A percentile compares a stretch with the other conserved stretches of the same genome.
phyloP scores from a whole-genome alignment of 106 monocot species.

The Posidonia australis region DNA sequence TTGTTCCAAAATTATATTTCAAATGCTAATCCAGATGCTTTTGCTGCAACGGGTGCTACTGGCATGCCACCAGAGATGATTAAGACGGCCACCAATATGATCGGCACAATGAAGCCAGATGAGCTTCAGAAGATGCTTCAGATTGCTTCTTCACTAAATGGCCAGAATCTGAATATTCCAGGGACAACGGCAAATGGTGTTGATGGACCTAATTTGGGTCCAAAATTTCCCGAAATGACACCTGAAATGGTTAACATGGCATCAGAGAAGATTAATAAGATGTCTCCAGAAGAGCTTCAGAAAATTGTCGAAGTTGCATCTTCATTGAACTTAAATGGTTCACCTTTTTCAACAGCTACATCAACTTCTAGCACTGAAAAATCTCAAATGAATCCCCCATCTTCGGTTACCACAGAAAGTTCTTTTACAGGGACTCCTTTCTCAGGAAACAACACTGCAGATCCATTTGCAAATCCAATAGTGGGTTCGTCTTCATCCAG shows the following conservation, averaged over 20 bases:
- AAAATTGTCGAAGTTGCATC: conserved; percentile 59
- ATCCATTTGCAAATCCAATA: conserved; percentile 10
- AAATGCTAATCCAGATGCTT: conserved; percentile 44
- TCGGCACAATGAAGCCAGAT: conserved; percentile 78
- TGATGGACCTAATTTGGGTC: conserved; percentile 12
- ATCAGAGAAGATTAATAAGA: conserved; percentile 62
- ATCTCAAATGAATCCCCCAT: conserved; percentile 13
- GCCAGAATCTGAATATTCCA: conserved; percentile 10
- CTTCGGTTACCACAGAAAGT: conserved; percentile 18
- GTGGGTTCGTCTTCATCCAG: conserved; percentile 27
- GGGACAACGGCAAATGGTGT: conserved; percentile 1
- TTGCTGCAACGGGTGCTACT: conserved; percentile 39
- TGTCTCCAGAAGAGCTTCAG: conserved; percentile 79
- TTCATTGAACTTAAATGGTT: conserved; percentile 25
- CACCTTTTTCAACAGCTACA: conserved; percentile 14
- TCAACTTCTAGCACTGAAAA: conserved; percentile 3
- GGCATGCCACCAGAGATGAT: conserved; percentile 79
- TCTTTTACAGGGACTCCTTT: not conserved
- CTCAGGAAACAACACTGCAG: conserved; percentile 14
- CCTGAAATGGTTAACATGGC: conserved; percentile 86
- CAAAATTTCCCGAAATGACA: conserved; percentile 59
- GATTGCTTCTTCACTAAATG: conserved; percentile 53
- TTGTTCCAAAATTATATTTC: conserved; percentile 71
- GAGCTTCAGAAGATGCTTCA: conserved; percentile 95
- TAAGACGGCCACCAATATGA: conserved; percentile 65